Evolutionary conservation across 257 asterid species (phyloP).

Genomic region (Mentha longifolia): DNA sequence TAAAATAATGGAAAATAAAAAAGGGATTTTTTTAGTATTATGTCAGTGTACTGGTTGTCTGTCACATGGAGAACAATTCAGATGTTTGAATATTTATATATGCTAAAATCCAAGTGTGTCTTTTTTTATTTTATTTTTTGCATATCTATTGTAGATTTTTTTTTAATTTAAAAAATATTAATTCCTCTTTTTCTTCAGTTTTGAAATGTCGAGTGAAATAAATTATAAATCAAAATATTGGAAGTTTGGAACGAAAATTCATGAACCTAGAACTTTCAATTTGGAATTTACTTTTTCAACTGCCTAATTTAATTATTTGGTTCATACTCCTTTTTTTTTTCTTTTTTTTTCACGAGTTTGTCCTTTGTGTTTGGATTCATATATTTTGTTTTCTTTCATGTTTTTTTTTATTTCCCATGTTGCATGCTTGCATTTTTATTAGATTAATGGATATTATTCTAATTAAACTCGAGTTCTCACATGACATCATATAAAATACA

Average conservation of each 20-base stretch:
- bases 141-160: no score
- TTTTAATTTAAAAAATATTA: not conserved
- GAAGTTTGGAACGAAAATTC: not conserved
- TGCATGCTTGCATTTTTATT: not conserved
- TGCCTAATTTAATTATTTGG: conserved; percentile 24
- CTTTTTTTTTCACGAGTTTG: conserved; percentile 16
- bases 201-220: not conserved
- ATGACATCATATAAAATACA: no score
- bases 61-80: conserved; percentile 62
- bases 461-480: no score
- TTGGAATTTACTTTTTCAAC: conserved; percentile 17
- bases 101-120: conserved; percentile 47
- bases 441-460: no score
- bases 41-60: conserved; percentile 48
- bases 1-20: conserved; percentile 28
- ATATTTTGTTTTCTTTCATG: not conserved
- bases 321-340: conserved; percentile 25
- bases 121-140: not conserved
- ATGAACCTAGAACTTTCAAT: not conserved
- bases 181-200: not conserved
- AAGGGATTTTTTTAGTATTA: conserved; percentile 23
- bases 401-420: not conserved
- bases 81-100: conserved; percentile 47
- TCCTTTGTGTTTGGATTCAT: conserved; percentile 31
- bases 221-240: not conserved